These are phyloP conservation scores for Bruguiera sexangula DNA, from an alignment of 345 rosid species.

Conservation along the genomic window DNA sequence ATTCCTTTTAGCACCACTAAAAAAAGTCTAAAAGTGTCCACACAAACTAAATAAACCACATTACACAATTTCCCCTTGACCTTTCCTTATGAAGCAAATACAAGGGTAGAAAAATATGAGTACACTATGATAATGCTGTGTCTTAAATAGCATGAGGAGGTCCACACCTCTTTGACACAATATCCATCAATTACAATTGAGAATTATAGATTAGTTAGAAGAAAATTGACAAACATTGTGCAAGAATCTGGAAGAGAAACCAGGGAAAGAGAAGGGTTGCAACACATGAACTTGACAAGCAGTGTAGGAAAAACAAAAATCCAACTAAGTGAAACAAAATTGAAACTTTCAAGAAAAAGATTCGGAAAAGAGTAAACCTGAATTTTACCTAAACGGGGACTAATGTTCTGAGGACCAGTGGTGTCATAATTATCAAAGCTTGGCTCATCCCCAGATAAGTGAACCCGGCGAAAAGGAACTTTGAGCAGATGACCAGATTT, in stretches of 20 bases:
- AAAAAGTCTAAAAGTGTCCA: background rate
- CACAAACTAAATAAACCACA: background rate
- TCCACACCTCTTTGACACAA: no score
- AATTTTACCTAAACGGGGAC: slow-evolving; percentile 64
- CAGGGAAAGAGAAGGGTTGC: no score
- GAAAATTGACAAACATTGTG: no score
- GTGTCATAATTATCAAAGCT: slow-evolving; percentile 86
- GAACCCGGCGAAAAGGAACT: slow-evolving; percentile 87
- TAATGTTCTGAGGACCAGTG: slow-evolving; percentile 87
- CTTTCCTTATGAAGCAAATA: background rate
- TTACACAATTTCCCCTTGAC: background rate
- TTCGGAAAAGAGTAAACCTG: background rate
- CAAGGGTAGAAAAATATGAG: background rate
- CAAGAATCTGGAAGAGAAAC: no score
- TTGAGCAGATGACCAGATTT: slow-evolving; percentile 79
- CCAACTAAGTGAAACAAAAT: no score
- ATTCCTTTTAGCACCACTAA: background rate
- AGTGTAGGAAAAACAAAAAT: background rate
- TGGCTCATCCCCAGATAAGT: slow-evolving; percentile 82
- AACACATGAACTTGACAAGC: no score
- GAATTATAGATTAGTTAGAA: no score
- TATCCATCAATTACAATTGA: no score
- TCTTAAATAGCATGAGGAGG: no score
- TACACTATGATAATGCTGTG: background rate
- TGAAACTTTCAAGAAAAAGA: no score